These are phyloP conservation scores for Oemleria cerasiformis DNA, from an alignment of 306 rosid genomes.

Conservation along the genomic window DNA sequence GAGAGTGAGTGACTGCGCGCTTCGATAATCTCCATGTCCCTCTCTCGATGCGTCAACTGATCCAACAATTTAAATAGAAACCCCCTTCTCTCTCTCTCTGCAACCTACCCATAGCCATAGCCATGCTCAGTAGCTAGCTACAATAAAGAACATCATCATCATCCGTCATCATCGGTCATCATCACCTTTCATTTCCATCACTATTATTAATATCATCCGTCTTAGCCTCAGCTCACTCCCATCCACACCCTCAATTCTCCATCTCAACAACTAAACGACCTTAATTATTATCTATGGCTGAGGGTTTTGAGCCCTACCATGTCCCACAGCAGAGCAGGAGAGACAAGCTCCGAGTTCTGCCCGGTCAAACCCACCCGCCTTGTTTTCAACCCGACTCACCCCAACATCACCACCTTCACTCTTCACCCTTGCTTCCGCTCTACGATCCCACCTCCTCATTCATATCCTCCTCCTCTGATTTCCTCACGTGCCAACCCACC, in stretches of 20 bases:
- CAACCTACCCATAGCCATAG: not conserved
- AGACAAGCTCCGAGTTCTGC: conserved; percentile 61
- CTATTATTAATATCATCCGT: conserved; percentile 29
- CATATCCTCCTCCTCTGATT: conserved; percentile 50
- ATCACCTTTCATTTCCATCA: conserved; percentile 22
- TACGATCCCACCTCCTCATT: conserved; percentile 46
- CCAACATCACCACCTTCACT: not conserved
- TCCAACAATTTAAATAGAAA: conserved; percentile 16
- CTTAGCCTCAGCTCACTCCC: not conserved
- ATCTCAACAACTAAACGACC: not conserved
- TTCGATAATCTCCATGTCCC: not conserved
- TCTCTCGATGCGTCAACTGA: conserved; percentile 29
- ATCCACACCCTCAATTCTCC: not conserved
- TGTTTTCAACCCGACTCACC: conserved; percentile 28
- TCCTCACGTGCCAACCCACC: conserved; percentile 21
- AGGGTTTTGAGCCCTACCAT: conserved; percentile 68
- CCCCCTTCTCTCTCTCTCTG: not conserved
- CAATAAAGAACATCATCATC: not conserved
- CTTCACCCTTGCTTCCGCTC: conserved; percentile 35
- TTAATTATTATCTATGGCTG: conserved; percentile 44
- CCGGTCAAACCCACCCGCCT: conserved; percentile 19
- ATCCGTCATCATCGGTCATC: not conserved
- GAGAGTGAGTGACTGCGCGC: conserved; percentile 19
- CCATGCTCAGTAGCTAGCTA: not conserved
- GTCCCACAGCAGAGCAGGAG: conserved; percentile 83